phyloP scores from a whole-genome alignment of 805 yeast genomes.

The Pichia sporocuriosa region DNA sequence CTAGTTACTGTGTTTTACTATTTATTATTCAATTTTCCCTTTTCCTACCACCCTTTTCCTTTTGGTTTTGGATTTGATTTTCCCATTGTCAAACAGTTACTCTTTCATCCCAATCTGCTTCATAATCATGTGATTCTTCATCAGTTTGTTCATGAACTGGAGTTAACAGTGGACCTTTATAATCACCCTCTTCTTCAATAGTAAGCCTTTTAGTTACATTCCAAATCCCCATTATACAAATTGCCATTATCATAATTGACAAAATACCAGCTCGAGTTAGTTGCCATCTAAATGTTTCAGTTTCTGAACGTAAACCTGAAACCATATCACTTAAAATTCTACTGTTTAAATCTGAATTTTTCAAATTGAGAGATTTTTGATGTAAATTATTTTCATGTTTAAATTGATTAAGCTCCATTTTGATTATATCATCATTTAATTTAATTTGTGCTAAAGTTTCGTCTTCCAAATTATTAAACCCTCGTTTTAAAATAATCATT shows the following conservation, averaged over 20 bases:
- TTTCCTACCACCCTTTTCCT: no score
- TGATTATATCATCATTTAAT: constrained; percentile 59
- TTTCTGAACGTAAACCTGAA: constrained; percentile 76
- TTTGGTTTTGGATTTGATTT: no score
- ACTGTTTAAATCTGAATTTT: constrained; percentile 76
- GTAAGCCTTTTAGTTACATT: constrained; percentile 33
- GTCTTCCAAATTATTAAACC: constrained; percentile 66
- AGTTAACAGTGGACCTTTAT: constrained; percentile 25
- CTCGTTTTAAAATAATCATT: constrained; percentile 63
- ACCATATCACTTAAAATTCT: constrained; percentile 76
- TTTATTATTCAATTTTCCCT: no score
- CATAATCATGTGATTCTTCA: constrained; percentile 46
- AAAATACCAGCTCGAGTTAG: constrained; percentile 82
- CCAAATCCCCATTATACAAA: constrained; percentile 51
- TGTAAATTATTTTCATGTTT: constrained; percentile 75
- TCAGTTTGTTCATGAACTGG: constrained; percentile 47
- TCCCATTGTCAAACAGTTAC: constrained; percentile 22
- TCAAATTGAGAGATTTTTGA: constrained; percentile 59
- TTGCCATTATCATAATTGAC: constrained; percentile 62
- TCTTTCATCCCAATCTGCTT: constrained; percentile 44
- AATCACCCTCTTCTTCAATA: constrained; percentile 23
- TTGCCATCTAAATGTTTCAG: constrained; percentile 89
- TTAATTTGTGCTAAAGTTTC: constrained; percentile 57
- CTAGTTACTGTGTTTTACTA: no score
- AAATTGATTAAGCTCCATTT: constrained; percentile 80